phyloP scores from a whole-genome alignment of 352 stramenopile genomes.

The Elongisporangium prolatum region DNA sequence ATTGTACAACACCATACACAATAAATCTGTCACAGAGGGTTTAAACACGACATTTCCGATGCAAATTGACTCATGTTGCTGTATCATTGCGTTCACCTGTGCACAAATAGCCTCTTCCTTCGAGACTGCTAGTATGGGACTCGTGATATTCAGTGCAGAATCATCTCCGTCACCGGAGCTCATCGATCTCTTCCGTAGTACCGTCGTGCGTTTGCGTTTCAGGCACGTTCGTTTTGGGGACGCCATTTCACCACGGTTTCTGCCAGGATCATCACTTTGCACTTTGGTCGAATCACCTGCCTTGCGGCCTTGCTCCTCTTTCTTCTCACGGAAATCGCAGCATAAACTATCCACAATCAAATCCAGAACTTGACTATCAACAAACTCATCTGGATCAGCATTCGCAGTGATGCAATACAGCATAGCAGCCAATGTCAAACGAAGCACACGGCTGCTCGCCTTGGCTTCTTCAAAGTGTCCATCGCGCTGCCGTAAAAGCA shows the following conservation, averaged over 20 bases:
- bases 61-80: conserved; percentile 24
- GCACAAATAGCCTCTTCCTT: background rate
- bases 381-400: conserved; percentile 24
- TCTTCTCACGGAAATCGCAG: background rate
- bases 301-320: background rate
- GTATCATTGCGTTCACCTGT: conserved; percentile 12
- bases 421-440: conserved; percentile 29
- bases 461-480: background rate
- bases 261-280: background rate
- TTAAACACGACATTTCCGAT: conserved; percentile 11
- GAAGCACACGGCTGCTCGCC: conserved; percentile 5
- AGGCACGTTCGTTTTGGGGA: conserved; percentile 37
- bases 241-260: background rate
- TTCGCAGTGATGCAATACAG: conserved; percentile 30
- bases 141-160: background rate
- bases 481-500: conserved; percentile 7
- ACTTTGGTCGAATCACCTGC: background rate
- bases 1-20: conserved; percentile 36
- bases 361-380: conserved; percentile 30
- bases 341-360: conserved; percentile 13
- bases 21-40: conserved; percentile 19
- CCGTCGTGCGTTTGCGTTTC: conserved; percentile 35
- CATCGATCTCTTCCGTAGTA: background rate
- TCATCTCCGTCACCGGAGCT: background rate
- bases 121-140: background rate